Evolutionary conservation across 1,284 basidiomycete species (phyloP), one percentile per base, ranked within the genome.

Genomic region (Irpex sp.): DNA sequence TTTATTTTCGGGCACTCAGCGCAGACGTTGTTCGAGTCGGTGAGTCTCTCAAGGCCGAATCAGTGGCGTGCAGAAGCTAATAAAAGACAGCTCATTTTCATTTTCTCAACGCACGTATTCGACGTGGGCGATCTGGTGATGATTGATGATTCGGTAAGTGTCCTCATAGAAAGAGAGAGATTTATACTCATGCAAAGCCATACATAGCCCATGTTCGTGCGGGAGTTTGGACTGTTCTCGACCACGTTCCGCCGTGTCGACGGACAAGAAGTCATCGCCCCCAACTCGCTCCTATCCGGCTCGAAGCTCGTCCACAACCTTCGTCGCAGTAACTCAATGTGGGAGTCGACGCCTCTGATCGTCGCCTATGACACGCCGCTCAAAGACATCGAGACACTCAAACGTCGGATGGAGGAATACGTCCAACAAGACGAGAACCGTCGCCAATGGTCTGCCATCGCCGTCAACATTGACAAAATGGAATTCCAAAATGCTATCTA

Each of bases 1-100:
- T 91, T 91, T 75, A 82, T 91, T 64, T 94, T 93, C 66, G 91
- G 90, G 4, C 86, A 93, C 72, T 90, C 90, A 6, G 91, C 91
- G 7, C 88, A 90, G 68, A 88, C 86, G 3, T 75, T 94, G 6
- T 94, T 93, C 66, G 89, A 93, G 76, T 90, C 88, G 60, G 87
- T 88, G 65, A 57, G 83, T 73, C 35, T 16, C 35, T 36, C 57
- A 12, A 39, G 9, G 33, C 18, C 4, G 42, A 18, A 23, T 45
- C 8, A 16, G 36, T 35, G 48, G 35, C 12, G n/a, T 16, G 21
- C 37, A 42, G 6, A 1, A 33, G 33, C 61, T 63, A 61, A 33
- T 56, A 6, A 51, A 10, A 56, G 21, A 10, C 47, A 88, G 84
- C 79, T 90, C 42, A 88, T 91, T 68, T 93, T 93, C 76, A 92